Evolutionary conservation across 371 early-diverging fungal genomes (phyloP).

Genomic region (Thermomucor indicae-seudaticae): DNA sequence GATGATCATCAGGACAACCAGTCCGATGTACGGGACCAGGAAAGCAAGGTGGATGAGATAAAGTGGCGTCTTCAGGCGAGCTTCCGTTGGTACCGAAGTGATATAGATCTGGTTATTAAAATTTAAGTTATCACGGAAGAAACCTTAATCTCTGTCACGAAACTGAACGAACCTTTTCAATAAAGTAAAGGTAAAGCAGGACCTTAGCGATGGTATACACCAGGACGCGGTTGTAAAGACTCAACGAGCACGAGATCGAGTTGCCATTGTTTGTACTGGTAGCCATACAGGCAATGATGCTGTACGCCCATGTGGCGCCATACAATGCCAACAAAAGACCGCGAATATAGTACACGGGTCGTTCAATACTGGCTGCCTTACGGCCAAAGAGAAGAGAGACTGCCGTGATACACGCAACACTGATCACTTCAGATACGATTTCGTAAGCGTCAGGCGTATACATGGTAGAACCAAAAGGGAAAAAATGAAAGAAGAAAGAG

Average conservation of each 20-base stretch:
- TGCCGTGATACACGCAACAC: slow-evolving; percentile 31
- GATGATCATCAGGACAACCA: slow-evolving; percentile 31
- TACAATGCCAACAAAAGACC: slow-evolving; percentile 31
- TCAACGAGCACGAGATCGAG: slow-evolving; percentile 25
- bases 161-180: slow-evolving; percentile 32
- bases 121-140: background rate
- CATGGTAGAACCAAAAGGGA: slow-evolving; percentile 8
- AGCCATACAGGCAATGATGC: slow-evolving; percentile 25
- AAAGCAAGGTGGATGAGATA: slow-evolving; percentile 34
- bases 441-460: slow-evolving; percentile 26
- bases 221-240: slow-evolving; percentile 30
- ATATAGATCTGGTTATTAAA: slow-evolving; percentile 15
- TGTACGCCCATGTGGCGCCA: slow-evolving; percentile 28
- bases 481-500: background rate
- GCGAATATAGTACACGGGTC: slow-evolving; percentile 33
- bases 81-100: slow-evolving; percentile 17
- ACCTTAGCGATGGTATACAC: slow-evolving; percentile 33
- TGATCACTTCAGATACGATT: slow-evolving; percentile 24
- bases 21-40: slow-evolving; percentile 28
- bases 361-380: slow-evolving; percentile 29
- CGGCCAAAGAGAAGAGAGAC: slow-evolving; percentile 42
- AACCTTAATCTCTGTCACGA: background rate
- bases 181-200: slow-evolving; percentile 37
- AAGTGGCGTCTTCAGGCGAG: slow-evolving; percentile 14
- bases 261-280: slow-evolving; percentile 43